These are phyloP conservation scores for Dryas integrifolia DNA, from an alignment of 331 rosid species.

Conservation along the genomic window DNA sequence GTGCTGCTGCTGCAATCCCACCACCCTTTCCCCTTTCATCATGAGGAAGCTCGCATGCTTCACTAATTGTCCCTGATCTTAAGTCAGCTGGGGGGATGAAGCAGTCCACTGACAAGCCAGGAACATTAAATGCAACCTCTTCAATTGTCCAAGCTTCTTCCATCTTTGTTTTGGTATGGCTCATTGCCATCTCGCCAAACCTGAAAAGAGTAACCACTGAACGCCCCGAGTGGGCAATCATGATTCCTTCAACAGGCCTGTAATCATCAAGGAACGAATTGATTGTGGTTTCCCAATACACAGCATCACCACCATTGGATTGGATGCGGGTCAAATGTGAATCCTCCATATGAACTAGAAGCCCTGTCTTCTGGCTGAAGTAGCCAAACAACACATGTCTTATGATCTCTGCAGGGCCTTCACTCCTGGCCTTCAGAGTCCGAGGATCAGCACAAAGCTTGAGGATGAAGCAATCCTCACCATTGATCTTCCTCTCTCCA, in stretches of 20 bases:
- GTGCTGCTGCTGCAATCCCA: slow-evolving; percentile 41
- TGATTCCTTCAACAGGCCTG: slow-evolving; percentile 93
- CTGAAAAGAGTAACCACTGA: slow-evolving; percentile 92
- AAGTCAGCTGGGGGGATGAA: slow-evolving; percentile 98
- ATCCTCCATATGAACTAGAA: slow-evolving; percentile 94
- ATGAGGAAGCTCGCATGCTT: slow-evolving; percentile 74
- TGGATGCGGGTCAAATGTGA: slow-evolving; percentile 96
- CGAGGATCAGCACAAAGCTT: slow-evolving; percentile 89
- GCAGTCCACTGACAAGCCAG: slow-evolving; percentile 86
- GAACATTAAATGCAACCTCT: slow-evolving; percentile 93
- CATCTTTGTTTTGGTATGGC: slow-evolving; percentile 95
- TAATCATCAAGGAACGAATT: slow-evolving; percentile 92
- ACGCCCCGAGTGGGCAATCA: slow-evolving; percentile 97
- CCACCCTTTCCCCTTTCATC: slow-evolving; percentile 69
- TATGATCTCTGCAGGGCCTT: slow-evolving; percentile 98
- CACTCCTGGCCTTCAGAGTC: slow-evolving; percentile 89
- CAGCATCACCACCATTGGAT: slow-evolving; percentile 81
- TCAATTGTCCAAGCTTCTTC: slow-evolving; percentile 99
- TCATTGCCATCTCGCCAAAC: slow-evolving; percentile 98
- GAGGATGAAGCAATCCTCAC: slow-evolving; percentile 97
- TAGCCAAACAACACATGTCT: slow-evolving; percentile 91
- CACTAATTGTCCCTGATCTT: slow-evolving; percentile 64
- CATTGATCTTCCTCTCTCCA: slow-evolving; percentile 85
- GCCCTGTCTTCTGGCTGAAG: slow-evolving; percentile 96
- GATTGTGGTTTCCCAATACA: slow-evolving; percentile 97